Conservation (phyloP, 345 rosid species). For the Zanthoxylum bungeanum region DNA sequence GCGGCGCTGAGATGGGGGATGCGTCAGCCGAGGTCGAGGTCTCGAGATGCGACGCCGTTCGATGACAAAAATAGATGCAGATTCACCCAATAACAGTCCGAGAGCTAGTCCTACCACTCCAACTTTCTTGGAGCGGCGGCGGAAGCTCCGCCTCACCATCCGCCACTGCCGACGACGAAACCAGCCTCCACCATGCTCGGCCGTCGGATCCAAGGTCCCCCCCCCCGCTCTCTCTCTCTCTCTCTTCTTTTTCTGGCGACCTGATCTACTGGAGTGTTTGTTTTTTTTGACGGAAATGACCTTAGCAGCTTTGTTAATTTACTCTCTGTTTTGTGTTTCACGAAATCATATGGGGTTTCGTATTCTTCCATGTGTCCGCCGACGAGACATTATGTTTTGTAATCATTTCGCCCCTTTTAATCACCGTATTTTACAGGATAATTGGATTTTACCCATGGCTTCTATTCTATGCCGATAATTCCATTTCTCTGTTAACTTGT, state of each 20-base stretch:
- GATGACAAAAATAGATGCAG: slow-evolving; percentile 31
- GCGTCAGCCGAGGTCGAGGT: slow-evolving; percentile 57
- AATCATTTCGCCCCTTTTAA: slow-evolving; percentile 6
- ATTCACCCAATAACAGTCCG: slow-evolving; percentile 29
- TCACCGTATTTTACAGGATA: neutral
- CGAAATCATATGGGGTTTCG: neutral
- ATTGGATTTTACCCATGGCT: no score
- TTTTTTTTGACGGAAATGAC: slow-evolving; percentile 18
- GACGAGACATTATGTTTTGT: slow-evolving; percentile 6
- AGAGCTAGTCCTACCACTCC: slow-evolving; percentile 75
- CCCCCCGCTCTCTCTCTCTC: neutral
- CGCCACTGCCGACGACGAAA: slow-evolving; percentile 57
- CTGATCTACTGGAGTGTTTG: slow-evolving; percentile 18
- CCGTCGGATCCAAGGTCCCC: slow-evolving; percentile 70
- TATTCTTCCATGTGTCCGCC: neutral
- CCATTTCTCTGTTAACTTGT: no score
- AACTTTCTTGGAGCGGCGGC: slow-evolving; percentile 69
- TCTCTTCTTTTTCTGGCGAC: neutral
- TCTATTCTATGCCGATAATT: slow-evolving; percentile 7
- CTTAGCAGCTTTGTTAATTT: neutral
- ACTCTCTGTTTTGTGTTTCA: neutral
- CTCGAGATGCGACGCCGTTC: slow-evolving; percentile 35
- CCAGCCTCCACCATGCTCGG: slow-evolving; percentile 42
- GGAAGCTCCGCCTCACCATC: slow-evolving; percentile 52
- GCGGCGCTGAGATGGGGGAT: slow-evolving; percentile 51